Conservation (phyloP, 2,329 filamentous ascomycete genomes). For the Xylariaceae sp. region DNA sequence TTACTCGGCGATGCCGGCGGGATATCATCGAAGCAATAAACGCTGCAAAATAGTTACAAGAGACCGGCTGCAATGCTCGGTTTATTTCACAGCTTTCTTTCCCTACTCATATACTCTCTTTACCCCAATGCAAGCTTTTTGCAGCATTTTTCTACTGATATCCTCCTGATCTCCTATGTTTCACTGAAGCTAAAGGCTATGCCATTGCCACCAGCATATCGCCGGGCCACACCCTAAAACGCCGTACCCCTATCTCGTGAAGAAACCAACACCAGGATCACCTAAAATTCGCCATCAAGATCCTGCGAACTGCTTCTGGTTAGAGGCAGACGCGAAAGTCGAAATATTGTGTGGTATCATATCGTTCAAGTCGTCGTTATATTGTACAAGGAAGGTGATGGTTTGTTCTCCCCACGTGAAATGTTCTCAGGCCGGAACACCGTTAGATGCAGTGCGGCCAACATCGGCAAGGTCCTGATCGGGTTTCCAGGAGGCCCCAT, state of each 20-base stretch:
- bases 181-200: too few relatives aligned
- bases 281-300: too few relatives aligned
- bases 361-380: conserved; percentile 18
- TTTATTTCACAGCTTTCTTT: too few relatives aligned
- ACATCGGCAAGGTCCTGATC: conserved; percentile 21
- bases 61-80: conserved; percentile 5
- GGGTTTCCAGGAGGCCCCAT: conserved; percentile 22
- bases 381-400: conserved; percentile 18
- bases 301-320: too few relatives aligned
- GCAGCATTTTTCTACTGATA: too few relatives aligned
- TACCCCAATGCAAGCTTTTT: too few relatives aligned
- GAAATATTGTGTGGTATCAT: conserved; percentile 14
- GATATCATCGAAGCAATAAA: conserved; percentile 28
- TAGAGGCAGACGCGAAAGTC: background rate
- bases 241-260: too few relatives aligned
- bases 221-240: conserved; percentile 2
- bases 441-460: conserved; percentile 18
- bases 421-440: conserved; percentile 5
- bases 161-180: too few relatives aligned
- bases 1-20: conserved; percentile 30
- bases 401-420: too few relatives aligned
- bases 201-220: conserved; percentile 1
- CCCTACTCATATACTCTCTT: too few relatives aligned
- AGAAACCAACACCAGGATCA: too few relatives aligned
- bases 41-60: conserved; percentile 11